A percentile compares a stretch with the other conserved stretches of the same genome.
Evolutionary conservation across 352 stramenopile species (phyloP).

Genomic region (Pseudoperonospora humuli): DNA sequence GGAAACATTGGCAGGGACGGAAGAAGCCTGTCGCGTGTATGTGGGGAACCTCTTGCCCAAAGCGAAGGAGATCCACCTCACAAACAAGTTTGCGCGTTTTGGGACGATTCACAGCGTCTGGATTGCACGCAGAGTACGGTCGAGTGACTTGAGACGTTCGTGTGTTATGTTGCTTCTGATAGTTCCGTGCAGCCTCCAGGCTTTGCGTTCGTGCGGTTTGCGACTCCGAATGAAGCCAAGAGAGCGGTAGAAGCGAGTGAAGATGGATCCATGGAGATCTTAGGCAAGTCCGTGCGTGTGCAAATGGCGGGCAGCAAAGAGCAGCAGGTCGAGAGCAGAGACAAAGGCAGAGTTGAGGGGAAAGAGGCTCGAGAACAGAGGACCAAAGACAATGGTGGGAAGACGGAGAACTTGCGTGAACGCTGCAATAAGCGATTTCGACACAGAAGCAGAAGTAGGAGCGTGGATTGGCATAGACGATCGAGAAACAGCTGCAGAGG

Average conservation of each 20-base stretch:
- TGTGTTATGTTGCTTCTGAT: constrained; percentile 9
- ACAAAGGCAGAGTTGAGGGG: not conserved
- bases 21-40: constrained; percentile 50
- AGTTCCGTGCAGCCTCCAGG: constrained; percentile 44
- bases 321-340: not conserved
- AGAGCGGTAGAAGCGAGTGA: constrained; percentile 40
- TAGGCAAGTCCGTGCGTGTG: constrained; percentile 69
- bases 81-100: constrained; percentile 51
- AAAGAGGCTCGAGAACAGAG: not conserved
- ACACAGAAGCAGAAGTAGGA: constrained; percentile 9
- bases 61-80: constrained; percentile 58
- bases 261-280: constrained; percentile 39
- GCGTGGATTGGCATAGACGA: not conserved
- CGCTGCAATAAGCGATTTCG: not conserved
- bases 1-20: not conserved
- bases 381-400: not conserved
- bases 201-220: constrained; percentile 74
- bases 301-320: constrained; percentile 50
- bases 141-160: not conserved
- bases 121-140: constrained; percentile 57
- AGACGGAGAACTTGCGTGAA: not conserved
- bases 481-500: constrained; percentile 5
- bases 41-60: constrained; percentile 68
- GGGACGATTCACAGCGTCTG: constrained; percentile 67
- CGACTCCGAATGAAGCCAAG: constrained; percentile 32